These are phyloP conservation scores for Thinopyrum elongatum DNA, from an alignment of 176 grass and related monocot species.

Conservation along the genomic window DNA sequence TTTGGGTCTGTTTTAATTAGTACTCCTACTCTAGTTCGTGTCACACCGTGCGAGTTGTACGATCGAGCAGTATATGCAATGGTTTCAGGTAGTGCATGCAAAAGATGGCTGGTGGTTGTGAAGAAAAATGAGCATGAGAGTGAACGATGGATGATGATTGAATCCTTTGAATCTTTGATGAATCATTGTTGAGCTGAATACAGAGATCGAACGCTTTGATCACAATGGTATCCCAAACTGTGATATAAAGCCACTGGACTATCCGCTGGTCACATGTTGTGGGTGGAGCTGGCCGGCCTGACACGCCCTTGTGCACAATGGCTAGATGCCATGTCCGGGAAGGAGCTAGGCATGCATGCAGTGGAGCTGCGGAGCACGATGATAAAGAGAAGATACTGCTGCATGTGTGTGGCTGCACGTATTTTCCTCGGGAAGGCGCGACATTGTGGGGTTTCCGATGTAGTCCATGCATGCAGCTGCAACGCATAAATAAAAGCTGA, in stretches of 20 bases:
- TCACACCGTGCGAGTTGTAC: no score
- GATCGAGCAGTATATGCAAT: no score
- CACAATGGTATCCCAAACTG: not conserved
- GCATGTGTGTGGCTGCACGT: not conserved
- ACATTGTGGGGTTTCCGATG: conserved; percentile 21
- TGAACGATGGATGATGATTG: not conserved
- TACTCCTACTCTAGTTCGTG: no score
- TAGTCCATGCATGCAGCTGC: conserved; percentile 12
- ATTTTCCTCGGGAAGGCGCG: conserved; percentile 26
- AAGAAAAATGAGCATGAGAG: not conserved
- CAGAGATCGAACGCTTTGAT: not conserved
- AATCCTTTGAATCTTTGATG: not conserved
- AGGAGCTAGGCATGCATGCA: not conserved
- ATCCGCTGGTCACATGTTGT: not conserved
- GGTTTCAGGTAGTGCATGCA: no score
- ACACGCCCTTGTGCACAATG: not conserved
- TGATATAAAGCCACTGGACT: not conserved
- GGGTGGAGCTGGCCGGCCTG: not conserved
- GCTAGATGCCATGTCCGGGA: not conserved
- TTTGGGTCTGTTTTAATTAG: no score
- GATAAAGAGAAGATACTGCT: conserved; percentile 16
- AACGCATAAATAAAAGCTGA: not conserved
- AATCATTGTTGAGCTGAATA: not conserved
- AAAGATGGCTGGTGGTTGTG: no score
- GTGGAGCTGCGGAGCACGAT: not conserved